Evolutionary conservation across 2,329 filamentous ascomycete species (phyloP).

Genomic region (Metarhizium robertsii): DNA sequence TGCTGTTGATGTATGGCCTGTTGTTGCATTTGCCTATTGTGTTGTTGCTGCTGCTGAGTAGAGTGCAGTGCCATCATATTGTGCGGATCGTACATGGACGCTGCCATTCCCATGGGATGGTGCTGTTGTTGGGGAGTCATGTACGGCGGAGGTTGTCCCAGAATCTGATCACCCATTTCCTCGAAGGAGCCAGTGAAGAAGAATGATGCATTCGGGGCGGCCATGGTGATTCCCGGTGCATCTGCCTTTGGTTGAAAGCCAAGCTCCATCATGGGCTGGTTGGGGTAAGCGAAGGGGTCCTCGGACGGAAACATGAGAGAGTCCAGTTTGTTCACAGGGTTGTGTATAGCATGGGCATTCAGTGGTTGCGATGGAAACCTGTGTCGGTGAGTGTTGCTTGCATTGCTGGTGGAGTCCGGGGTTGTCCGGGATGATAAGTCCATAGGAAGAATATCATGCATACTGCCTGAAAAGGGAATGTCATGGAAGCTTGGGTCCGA

Average conservation of each 20-base stretch:
- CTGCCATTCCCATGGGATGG: slow-evolving; percentile 31
- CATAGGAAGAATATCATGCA: slow-evolving; percentile 35
- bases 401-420: slow-evolving; percentile 33
- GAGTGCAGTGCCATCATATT: slow-evolving; percentile 31
- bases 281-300: slow-evolving; percentile 73
- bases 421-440: slow-evolving; percentile 34
- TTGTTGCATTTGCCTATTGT: slow-evolving; percentile 8
- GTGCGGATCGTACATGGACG: slow-evolving; percentile 34
- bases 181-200: slow-evolving; percentile 47
- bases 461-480: slow-evolving; percentile 26
- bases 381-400: slow-evolving; percentile 28
- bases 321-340: slow-evolving; percentile 57
- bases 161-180: slow-evolving; percentile 64
- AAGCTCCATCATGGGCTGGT: slow-evolving; percentile 60
- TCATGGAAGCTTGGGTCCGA: slow-evolving; percentile 24
- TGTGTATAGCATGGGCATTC: slow-evolving; percentile 22
- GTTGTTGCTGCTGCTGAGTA: slow-evolving; percentile 9
- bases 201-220: slow-evolving; percentile 32
- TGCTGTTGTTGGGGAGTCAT: slow-evolving; percentile 45
- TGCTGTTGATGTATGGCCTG: slow-evolving; percentile 6
- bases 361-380: slow-evolving; percentile 22
- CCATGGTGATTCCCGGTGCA: slow-evolving; percentile 21
- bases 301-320: slow-evolving; percentile 73
- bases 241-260: slow-evolving; percentile 29
- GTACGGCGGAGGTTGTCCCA: slow-evolving; percentile 63